Evolutionary conservation across 1,284 basidiomycete species (phyloP), one percentile per base, ranked within the genome.

Genomic region (Malassezia pachydermatis): DNA sequence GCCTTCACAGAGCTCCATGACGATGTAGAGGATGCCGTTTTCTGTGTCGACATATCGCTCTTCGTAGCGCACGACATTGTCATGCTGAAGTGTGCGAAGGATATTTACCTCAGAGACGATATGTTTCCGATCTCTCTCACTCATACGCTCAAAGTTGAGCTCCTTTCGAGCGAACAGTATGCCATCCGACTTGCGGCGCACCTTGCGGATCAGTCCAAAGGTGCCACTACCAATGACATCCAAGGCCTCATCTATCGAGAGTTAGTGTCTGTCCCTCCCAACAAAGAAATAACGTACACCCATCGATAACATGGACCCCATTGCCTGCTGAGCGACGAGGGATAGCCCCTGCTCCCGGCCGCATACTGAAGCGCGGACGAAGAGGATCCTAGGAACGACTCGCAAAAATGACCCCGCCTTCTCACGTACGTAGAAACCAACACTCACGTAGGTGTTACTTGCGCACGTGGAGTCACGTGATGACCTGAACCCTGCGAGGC

Each of bases 21-120:
- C 41, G 22, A 47, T 62, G 39, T 46, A 53, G 14, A 59, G 53
- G 33, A 61, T 57, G 29, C 87, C 86, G 41, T 84, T 84, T 49
- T 90, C 84, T 54, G 84, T 79, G 74, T 96, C 92, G 47, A 92
- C 86, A 67, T 86, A 80, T 55, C 88, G 79, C 76, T 92, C 88
- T 60, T 86, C 82, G 73, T 90, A 92, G 62, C 84, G 83, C 57
- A 96, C 92, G 57, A 96, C 95, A 73, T 96, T 85, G 64, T 87
- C 84, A 73, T 96, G 87, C 62, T 86, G 80, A 16, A 96, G 77
- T 62, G 89, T 87, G 73, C 94, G 92, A 51, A 96, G 80, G 61
- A 96, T 98, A 67, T 94, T 94, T 36, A 96, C 90, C 81, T 98
- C 92, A n/a, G 89, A 82, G 4, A 92, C 84, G 51, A 96, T 89